Evolutionary conservation across 495 filamentous ascomycete species (phyloP).

Genomic region (Patellaria atrata): DNA sequence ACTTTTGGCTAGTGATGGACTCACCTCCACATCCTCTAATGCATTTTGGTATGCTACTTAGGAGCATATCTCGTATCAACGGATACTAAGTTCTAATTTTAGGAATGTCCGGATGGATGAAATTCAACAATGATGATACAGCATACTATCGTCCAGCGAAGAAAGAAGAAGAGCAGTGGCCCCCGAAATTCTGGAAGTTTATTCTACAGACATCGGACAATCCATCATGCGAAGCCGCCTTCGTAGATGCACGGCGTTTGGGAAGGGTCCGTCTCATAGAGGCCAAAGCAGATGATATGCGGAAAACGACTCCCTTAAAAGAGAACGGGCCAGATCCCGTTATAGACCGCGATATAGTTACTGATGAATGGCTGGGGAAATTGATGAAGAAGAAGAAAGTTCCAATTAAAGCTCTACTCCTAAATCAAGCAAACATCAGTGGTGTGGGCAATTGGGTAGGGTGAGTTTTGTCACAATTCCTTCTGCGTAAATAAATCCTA

Average conservation of each 20-base stretch:
- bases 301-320: slow-evolving; percentile 61
- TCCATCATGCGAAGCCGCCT: slow-evolving; percentile 57
- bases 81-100: no score
- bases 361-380: slow-evolving; percentile 49
- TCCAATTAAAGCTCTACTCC: slow-evolving; percentile 70
- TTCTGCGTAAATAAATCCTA: background rate
- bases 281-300: slow-evolving; percentile 58
- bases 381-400: slow-evolving; percentile 62
- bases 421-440: slow-evolving; percentile 81
- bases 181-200: slow-evolving; percentile 85
- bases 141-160: slow-evolving; percentile 63
- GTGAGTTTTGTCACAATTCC: slow-evolving; percentile 28
- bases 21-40: slow-evolving; percentile 74
- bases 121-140: slow-evolving; percentile 60
- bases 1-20: slow-evolving; percentile 70
- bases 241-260: slow-evolving; percentile 68
- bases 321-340: slow-evolving; percentile 92
- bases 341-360: slow-evolving; percentile 61
- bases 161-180: slow-evolving; percentile 54
- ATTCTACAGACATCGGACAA: slow-evolving; percentile 47
- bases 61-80: no score
- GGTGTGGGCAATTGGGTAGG: slow-evolving; percentile 96
- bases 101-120: slow-evolving; percentile 81
- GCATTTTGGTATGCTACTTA: slow-evolving; percentile 93
- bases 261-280: slow-evolving; percentile 68